Base-by-base conservation (phyloP, 1,284 basidiomycete genomes). In the Hymenochaete sp. region DNA sequence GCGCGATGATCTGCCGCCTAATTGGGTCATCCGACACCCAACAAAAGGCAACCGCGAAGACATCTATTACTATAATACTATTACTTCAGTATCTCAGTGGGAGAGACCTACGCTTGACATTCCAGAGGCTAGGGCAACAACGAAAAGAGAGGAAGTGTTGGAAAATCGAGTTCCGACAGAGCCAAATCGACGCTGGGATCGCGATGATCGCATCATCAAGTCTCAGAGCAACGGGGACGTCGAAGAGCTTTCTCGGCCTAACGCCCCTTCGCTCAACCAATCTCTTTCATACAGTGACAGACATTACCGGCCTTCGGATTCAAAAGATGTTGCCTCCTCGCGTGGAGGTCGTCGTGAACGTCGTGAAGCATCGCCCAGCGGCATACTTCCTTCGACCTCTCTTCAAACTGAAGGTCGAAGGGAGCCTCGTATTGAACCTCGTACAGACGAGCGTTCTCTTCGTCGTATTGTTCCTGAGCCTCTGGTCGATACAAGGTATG, bases 41-140 rank as follows among this genome's bases (percentile, higher is more conserved):
- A 43, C 37, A 16, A 32, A 48, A 70, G 79, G 41, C 65, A 76
- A 55, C 68, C 59, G 47, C 67, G 68, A 18, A 61, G 62, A 53
- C 11, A 59, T 61, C 3, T 82, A 82, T 55, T 82, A 74, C 53
- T 82, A 78, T 55, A 82, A 83, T 53, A 56, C 58, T 39, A 67
- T 66, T 52, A 81, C 79, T 8, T 58, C 72, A 39, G 65, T 74
- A 59, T 75, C 74, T 19, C 77, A 75, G 2, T 82, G 82, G 81
- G 66, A 59, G 42, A 66, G 66, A 47, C 79, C 79, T 56, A 21
- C 26, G 13, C n/a, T n/a, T n/a, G n/a, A n/a, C n/a, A n/a, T n/a
- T n/a, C n/a, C n/a, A n/a, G n/a, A n/a, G n/a, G n/a, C n/a, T n/a
- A n/a, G n/a, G n/a, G n/a, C n/a, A n/a, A n/a, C n/a, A n/a, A n/a